Percentiles rank a stretch among this genome's conserved stretches.
These are phyloP conservation scores for Lasiodiplodia hormozganensis DNA, from an alignment of 2,329 filamentous ascomycete species.

Conservation along the genomic window DNA sequence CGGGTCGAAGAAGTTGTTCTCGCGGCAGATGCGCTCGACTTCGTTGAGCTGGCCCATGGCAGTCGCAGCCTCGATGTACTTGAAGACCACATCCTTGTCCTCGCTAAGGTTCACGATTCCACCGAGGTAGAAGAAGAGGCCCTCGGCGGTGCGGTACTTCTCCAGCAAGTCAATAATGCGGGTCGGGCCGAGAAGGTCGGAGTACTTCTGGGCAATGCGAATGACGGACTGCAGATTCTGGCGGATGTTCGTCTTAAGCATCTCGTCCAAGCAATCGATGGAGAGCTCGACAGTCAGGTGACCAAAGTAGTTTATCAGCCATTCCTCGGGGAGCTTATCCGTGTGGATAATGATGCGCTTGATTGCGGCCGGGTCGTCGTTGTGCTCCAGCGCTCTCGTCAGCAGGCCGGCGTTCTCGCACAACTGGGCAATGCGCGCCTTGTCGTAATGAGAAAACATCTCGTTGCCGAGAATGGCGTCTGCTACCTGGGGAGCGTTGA, in stretches of 20 bases:
- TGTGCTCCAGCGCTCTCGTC: constrained; percentile 81
- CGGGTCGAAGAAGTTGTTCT: constrained; percentile 84
- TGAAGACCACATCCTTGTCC: constrained; percentile 96
- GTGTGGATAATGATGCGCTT: constrained; percentile 89
- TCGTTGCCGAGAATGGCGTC: constrained; percentile 98
- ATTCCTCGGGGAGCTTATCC: constrained; percentile 88
- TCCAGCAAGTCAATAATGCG: constrained; percentile 92
- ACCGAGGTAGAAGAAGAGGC: constrained; percentile 96
- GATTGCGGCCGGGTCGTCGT: constrained; percentile 86
- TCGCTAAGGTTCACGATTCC: constrained; percentile 97
- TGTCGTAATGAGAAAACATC: constrained; percentile 98
- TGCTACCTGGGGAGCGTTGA: constrained; percentile 95
- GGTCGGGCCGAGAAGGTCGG: constrained; percentile 87
- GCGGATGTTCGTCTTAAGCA: constrained; percentile 96
- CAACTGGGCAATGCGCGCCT: constrained; percentile 82
- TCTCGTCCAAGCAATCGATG: constrained; percentile 90
- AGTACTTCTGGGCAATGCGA: constrained; percentile 97
- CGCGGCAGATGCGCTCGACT: constrained; percentile 95
- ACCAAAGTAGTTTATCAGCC: constrained; percentile 91
- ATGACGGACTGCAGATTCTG: constrained; percentile 96
- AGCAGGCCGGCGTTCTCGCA: constrained; percentile 90
- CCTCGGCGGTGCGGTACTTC: constrained; percentile 96
- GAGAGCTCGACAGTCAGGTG: constrained; percentile 95
- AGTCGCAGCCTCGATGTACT: constrained; percentile 97
- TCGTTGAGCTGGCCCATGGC: constrained; percentile 93